These are phyloP conservation scores for Peniophora sp. DNA, from an alignment of 1,284 basidiomycete species.

Conservation along the genomic window DNA sequence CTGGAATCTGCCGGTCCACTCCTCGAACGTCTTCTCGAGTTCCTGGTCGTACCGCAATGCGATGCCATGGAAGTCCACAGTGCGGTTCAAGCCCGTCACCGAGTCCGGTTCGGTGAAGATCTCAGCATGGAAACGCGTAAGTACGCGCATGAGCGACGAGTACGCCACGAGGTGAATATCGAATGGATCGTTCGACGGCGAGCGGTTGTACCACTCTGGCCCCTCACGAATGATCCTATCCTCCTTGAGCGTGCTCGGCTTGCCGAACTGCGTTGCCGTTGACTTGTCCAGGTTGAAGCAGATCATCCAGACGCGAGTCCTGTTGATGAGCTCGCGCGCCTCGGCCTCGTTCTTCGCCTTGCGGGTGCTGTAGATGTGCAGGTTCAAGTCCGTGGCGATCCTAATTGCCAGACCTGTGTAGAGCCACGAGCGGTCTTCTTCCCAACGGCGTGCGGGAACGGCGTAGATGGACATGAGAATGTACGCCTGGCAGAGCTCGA, in stretches of 20 bases:
- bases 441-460: conserved; percentile 71
- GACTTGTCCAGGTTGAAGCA: conserved; percentile 82
- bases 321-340: conserved; percentile 76
- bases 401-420: conserved; percentile 75
- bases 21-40: not conserved
- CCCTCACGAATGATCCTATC: conserved; percentile 60
- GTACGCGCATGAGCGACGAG: conserved; percentile 58
- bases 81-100: conserved; percentile 59
- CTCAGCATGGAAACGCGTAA: conserved; percentile 67
- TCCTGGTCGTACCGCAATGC: not conserved
- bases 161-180: conserved; percentile 73
- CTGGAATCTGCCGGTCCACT: conserved; percentile 12
- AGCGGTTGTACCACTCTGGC: conserved; percentile 1
- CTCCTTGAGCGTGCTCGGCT: conserved; percentile 80
- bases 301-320: conserved; percentile 77
- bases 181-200: conserved; percentile 29
- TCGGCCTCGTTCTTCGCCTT: conserved; percentile 57
- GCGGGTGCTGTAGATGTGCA: conserved; percentile 59
- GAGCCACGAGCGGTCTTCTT: conserved; percentile 76
- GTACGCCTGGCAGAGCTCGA: conserved; percentile 52
- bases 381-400: conserved; percentile 80
- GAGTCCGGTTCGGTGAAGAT: conserved; percentile 68
- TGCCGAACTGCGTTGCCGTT: conserved; percentile 81
- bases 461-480: conserved; percentile 74
- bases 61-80: not conserved